A percentile compares a stretch with the other conserved stretches of the same genome.
These are phyloP conservation scores for Fusarium xylarioides DNA, from an alignment of 2,329 filamentous ascomycete species.

Conservation along the genomic window DNA sequence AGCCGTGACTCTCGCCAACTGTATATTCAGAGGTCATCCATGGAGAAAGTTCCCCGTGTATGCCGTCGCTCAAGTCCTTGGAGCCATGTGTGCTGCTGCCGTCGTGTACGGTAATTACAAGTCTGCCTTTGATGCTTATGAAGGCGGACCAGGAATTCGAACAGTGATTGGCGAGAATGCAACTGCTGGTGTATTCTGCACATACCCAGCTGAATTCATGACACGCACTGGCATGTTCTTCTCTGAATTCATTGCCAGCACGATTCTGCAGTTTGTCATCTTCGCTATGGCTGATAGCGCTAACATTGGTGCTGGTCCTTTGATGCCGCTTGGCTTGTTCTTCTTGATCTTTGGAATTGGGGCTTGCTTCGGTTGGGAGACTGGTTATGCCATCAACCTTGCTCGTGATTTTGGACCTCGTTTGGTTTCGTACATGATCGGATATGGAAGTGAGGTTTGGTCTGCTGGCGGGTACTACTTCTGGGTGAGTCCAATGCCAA, in stretches of 20 bases:
- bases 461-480: constrained; percentile 75
- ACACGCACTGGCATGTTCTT: constrained; percentile 74
- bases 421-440: constrained; percentile 71
- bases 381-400: constrained; percentile 78
- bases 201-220: constrained; percentile 74
- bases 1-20: constrained; percentile 75
- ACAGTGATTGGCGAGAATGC: constrained; percentile 68
- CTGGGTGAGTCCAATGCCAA: constrained; percentile 60
- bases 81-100: constrained; percentile 69
- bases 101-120: constrained; percentile 72
- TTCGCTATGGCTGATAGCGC: constrained; percentile 71
- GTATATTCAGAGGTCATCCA: constrained; percentile 72
- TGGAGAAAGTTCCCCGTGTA: constrained; percentile 78
- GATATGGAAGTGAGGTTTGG: constrained; percentile 75
- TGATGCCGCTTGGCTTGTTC: constrained; percentile 70
- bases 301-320: constrained; percentile 65
- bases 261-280: constrained; percentile 76
- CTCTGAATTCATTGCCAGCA: constrained; percentile 74
- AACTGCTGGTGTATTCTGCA: constrained; percentile 77
- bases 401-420: constrained; percentile 77
- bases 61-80: constrained; percentile 70
- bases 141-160: constrained; percentile 67
- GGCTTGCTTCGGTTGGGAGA: constrained; percentile 79
- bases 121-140: constrained; percentile 70
- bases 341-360: constrained; percentile 79